Base-by-base conservation (phyloP, 768 basidiomycete genomes). In the Ramaria sp. region DNA sequence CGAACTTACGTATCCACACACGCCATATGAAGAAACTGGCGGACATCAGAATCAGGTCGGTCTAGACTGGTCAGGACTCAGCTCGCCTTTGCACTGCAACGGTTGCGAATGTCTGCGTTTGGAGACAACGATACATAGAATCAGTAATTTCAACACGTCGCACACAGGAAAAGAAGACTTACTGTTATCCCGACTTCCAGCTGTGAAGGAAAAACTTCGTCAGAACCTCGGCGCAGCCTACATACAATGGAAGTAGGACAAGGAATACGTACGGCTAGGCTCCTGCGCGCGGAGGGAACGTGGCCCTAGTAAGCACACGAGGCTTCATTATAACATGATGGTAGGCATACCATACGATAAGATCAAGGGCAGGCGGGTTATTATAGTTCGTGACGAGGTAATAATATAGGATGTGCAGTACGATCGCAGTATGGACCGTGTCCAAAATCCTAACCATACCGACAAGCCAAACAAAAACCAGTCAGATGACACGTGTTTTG, bases 301-400 rank as follows among this genome's bases (percentile, higher is more conserved):
- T 20, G 19, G 42, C 38, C 27, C n/a, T 12, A 31, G 27, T 27
- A 27, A 27, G 27, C 27, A 46, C 22, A 17, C 43, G 19, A 20
- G 12, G 11, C 27, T 27, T 5, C 2, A 27, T 27, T 27, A 27
- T 27, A 27, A 27, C 27, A 27, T 27, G 2, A 27, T 27, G 27
- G 27, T 12, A 34, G 4, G 63, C 77, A 38, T 50, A 80, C 82
- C 82, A 84, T 10, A 78, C 70, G 0, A 77, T 76, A 20, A 60
- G 58, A 13, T 63, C 9, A 19, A 83, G 67, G 2, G 79, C 73
- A 17, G 66, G 6, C 2, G 75, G 74, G 60, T 78, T 76, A 57
- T 76, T 64, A 61, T 74, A 83, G 66, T 83, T 81, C 42, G 64
- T 68, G 43, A 83, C 78, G 51, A 82, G 71, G 61, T 83, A 83